phyloP scores from a whole-genome alignment of 164 flowering plant species.

The Brasenia schreberi region DNA sequence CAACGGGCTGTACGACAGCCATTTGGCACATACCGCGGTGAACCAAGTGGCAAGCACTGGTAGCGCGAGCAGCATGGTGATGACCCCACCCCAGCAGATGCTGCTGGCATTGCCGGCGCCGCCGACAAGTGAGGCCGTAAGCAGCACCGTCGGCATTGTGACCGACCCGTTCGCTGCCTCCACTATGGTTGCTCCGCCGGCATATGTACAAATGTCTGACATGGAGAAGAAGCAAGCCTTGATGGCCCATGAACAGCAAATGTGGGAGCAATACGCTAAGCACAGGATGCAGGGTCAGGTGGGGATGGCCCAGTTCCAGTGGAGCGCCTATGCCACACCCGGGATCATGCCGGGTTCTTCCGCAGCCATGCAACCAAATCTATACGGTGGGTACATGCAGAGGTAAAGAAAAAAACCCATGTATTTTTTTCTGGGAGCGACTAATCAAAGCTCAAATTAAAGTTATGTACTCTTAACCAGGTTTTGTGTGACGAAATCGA shows the following conservation, averaged over 20 bases:
- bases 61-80: slow-evolving; percentile 64
- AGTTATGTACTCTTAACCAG: no score
- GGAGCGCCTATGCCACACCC: background rate
- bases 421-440: no score
- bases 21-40: background rate
- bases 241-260: slow-evolving; percentile 50
- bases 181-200: slow-evolving; percentile 46
- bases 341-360: background rate
- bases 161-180: slow-evolving; percentile 76
- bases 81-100: slow-evolving; percentile 27
- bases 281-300: slow-evolving; percentile 66
- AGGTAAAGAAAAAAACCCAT: background rate
- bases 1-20: slow-evolving; percentile 49
- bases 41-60: slow-evolving; percentile 4
- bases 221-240: slow-evolving; percentile 67
- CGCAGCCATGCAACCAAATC: background rate
- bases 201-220: slow-evolving; percentile 81
- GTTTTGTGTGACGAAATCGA: no score
- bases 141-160: slow-evolving; percentile 4
- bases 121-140: background rate
- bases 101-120: slow-evolving; percentile 28
- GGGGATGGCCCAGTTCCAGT: slow-evolving; percentile 14
- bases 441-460: no score
- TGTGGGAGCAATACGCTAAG: slow-evolving; percentile 79
- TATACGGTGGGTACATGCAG: background rate